Conservation (phyloP, 441 rosid genomes). For the Mallotus japonicus region DNA sequence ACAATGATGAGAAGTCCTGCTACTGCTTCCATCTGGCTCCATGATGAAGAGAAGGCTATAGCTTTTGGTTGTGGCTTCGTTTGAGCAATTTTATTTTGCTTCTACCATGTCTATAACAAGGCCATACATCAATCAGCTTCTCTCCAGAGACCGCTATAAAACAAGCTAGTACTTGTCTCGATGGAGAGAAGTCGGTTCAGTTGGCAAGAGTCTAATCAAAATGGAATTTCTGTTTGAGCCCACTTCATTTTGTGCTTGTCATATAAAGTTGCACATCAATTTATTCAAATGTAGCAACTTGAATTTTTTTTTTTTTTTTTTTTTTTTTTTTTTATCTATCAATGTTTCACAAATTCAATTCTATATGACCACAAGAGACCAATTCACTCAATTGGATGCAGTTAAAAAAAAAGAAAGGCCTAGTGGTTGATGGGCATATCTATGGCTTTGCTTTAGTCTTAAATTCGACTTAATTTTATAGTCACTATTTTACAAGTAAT, state of each 20-base stretch:
- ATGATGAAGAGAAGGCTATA: conserved; percentile 1
- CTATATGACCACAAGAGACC: too few relatives aligned
- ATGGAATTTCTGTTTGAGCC: neutral
- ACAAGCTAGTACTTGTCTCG: conserved; percentile 25
- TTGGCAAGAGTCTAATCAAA: neutral
- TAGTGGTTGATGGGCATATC: too few relatives aligned
- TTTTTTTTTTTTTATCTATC: too few relatives aligned
- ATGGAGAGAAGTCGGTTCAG: neutral
- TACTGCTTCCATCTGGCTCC: conserved; percentile 29
- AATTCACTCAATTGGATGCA: too few relatives aligned
- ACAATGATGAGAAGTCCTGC: conserved; percentile 19
- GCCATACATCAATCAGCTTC: conserved; percentile 13
- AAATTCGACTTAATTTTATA: too few relatives aligned
- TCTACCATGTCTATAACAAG: neutral
- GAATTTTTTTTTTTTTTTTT: too few relatives aligned
- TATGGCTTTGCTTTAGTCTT: too few relatives aligned
- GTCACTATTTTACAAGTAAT: too few relatives aligned
- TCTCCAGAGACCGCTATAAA: conserved; percentile 31
- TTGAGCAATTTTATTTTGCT: conserved; percentile 7
- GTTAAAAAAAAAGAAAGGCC: too few relatives aligned
- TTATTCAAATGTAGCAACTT: neutral
- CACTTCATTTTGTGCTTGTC: neutral
- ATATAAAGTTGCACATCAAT: too few relatives aligned
- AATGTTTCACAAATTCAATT: too few relatives aligned
- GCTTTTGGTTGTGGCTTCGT: neutral